Conservation (phyloP, 106 monocot species). For the Dioscorea zingiberensis region DNA sequence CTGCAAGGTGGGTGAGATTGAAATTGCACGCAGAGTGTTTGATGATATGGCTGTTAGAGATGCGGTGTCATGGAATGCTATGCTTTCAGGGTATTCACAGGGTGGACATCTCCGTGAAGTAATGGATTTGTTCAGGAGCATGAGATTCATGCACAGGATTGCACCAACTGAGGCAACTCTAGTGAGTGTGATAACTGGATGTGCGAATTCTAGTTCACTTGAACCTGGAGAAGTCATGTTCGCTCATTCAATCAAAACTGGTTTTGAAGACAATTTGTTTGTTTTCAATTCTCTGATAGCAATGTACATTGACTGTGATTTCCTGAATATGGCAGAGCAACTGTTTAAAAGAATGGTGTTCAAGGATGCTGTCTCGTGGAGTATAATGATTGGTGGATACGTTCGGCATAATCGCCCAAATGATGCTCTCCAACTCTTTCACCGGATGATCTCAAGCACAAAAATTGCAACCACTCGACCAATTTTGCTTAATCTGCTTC, state of each 20-base stretch:
- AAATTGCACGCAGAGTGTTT: slow-evolving; percentile 41
- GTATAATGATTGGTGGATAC: slow-evolving; percentile 68
- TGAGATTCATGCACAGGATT: slow-evolving; percentile 30
- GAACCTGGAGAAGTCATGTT: slow-evolving; percentile 26
- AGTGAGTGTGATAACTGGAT: slow-evolving; percentile 46
- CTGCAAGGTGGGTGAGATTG: slow-evolving; percentile 27
- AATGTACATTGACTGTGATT: slow-evolving; percentile 39
- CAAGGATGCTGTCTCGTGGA: slow-evolving; percentile 64
- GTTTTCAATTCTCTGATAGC: slow-evolving; percentile 58
- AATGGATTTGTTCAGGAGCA: slow-evolving; percentile 35
- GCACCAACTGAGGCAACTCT: slow-evolving; percentile 41
- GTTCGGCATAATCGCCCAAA: slow-evolving; percentile 22
- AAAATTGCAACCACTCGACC: slow-evolving; percentile 32
- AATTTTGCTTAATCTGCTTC: slow-evolving; percentile 52
- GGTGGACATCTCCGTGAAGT: slow-evolving; percentile 31
- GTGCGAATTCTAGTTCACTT: slow-evolving; percentile 12
- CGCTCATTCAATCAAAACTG: slow-evolving; percentile 26
- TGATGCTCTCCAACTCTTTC: slow-evolving; percentile 50
- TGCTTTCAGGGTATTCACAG: slow-evolving; percentile 42
- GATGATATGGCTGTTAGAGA: slow-evolving; percentile 44
- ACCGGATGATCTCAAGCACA: slow-evolving; percentile 20
- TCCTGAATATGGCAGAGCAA: slow-evolving; percentile 22
- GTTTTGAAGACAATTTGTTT: slow-evolving; percentile 28
- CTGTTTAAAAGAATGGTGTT: slow-evolving; percentile 43
- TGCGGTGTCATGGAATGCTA: slow-evolving; percentile 55